Conservation (phyloP, 176 grass and related monocot species). For the Echinochloa phyllopogon region DNA sequence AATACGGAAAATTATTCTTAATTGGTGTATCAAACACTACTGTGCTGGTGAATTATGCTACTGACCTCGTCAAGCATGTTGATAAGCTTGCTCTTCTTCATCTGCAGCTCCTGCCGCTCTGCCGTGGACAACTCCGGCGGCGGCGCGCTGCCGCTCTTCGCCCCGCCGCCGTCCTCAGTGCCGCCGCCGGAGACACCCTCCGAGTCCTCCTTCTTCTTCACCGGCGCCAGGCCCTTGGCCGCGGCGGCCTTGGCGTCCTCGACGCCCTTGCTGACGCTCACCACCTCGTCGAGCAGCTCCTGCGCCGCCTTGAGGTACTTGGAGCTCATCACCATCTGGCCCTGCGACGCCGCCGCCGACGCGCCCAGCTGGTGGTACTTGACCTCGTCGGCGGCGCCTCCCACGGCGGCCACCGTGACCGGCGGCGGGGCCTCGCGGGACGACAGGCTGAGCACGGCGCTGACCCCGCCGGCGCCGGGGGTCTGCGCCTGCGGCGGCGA, state of each 20-base stretch:
- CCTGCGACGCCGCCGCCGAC: slow-evolving; percentile 38
- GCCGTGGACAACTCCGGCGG: slow-evolving; percentile 75
- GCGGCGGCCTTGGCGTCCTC: slow-evolving; percentile 35
- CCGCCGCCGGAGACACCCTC: slow-evolving; percentile 46
- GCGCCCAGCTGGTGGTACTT: slow-evolving; percentile 38
- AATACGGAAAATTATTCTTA: not conserved
- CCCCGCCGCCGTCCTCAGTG: slow-evolving; percentile 42
- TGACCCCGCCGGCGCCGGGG: slow-evolving; percentile 26
- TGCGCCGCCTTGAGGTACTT: slow-evolving; percentile 93
- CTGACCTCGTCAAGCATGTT: slow-evolving; percentile 99
- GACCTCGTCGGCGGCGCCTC: slow-evolving; percentile 40
- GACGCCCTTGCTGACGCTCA: slow-evolving; percentile 76
- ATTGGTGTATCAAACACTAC: not conserved
- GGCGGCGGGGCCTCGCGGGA: slow-evolving; percentile 66
- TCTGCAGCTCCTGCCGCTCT: slow-evolving; percentile 93
- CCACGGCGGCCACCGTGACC: slow-evolving; percentile 55
- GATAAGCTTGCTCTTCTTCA: slow-evolving; percentile 99
- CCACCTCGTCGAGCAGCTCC: slow-evolving; percentile 90
- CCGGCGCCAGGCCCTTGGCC: slow-evolving; percentile 28
- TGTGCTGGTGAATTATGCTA: not conserved
- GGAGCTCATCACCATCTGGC: slow-evolving; percentile 81
- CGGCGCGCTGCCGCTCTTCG: slow-evolving; percentile 15
- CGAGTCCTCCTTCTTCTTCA: slow-evolving; percentile 59
- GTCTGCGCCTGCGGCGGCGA: slow-evolving; percentile 54
- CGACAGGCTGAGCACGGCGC: slow-evolving; percentile 88